A percentile compares a stretch with the other conserved stretches of the same genome.
Conservation (phyloP, 192 early-diverging fungal species). For the Podila horticola region DNA sequence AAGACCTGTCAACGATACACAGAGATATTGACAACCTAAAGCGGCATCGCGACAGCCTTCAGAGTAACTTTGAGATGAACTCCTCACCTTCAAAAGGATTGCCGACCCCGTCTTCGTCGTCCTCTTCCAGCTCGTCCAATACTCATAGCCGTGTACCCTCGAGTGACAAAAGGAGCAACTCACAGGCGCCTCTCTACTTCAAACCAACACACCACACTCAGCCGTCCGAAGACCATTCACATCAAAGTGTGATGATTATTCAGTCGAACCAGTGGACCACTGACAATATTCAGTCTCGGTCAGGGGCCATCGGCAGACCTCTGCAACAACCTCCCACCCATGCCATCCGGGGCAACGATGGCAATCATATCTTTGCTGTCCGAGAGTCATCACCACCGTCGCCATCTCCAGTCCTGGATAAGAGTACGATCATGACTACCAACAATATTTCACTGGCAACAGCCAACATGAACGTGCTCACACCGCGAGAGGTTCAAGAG, state of each 20-base stretch:
- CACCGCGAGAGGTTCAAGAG: slow-evolving; percentile 32
- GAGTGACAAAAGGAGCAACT: not conserved
- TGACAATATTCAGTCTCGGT: not conserved
- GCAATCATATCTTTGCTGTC: slow-evolving; percentile 14
- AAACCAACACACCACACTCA: slow-evolving; percentile 31
- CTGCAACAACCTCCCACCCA: not conserved
- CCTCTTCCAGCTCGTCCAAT: not conserved
- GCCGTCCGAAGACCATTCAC: not conserved
- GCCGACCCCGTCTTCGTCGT: slow-evolving; percentile 1
- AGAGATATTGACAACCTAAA: slow-evolving; percentile 30
- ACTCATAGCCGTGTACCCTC: not conserved
- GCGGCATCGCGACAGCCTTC: slow-evolving; percentile 26
- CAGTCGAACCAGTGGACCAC: slow-evolving; percentile 35
- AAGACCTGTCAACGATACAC: slow-evolving; percentile 17
- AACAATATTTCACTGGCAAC: slow-evolving; percentile 29
- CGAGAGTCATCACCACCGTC: slow-evolving; percentile 4
- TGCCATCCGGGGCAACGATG: slow-evolving; percentile 5
- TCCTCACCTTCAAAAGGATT: not conserved
- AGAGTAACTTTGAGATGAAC: not conserved
- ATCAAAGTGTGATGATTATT: slow-evolving; percentile 27
- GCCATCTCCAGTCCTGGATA: slow-evolving; percentile 8
- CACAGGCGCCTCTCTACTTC: slow-evolving; percentile 30
- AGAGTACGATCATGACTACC: slow-evolving; percentile 23
- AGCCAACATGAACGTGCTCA: slow-evolving; percentile 31
- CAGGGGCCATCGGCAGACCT: not conserved